phyloP scores from a whole-genome alignment of 768 basidiomycete species.

The Exidia glandulosa region DNA sequence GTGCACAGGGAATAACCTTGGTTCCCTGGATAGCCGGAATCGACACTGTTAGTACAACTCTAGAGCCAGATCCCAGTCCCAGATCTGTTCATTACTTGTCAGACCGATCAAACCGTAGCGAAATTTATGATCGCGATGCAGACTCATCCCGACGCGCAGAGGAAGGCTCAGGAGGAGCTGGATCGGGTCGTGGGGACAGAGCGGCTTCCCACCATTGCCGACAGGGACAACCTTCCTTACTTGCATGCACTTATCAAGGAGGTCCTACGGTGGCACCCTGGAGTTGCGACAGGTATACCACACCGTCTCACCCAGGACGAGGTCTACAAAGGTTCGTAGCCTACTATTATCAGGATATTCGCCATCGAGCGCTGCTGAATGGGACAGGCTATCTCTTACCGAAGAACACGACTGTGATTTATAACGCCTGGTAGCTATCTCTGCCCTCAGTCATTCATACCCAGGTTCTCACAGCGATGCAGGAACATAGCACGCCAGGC shows the following conservation, averaged over 20 bases:
- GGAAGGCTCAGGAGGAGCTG: constrained; percentile 26
- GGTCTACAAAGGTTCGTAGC: neutral
- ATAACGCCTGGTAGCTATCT: constrained; percentile 6
- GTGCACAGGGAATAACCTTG: too few relatives aligned
- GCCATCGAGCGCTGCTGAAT: neutral
- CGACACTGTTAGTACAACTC: neutral
- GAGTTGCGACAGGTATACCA: neutral
- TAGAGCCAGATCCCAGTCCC: neutral
- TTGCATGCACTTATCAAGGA: constrained; percentile 43
- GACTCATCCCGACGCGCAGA: constrained; percentile 24
- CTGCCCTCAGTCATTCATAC: neutral
- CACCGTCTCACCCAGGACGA: neutral
- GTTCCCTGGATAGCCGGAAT: neutral
- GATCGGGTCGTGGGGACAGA: constrained; percentile 23
- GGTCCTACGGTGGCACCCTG: constrained; percentile 21
- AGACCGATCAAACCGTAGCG: constrained; percentile 22
- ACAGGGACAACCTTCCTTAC: constrained; percentile 35
- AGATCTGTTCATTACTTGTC: neutral
- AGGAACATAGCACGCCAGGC: neutral
- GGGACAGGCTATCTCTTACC: constrained; percentile 2
- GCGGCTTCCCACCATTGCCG: constrained; percentile 24
- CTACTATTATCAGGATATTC: neutral
- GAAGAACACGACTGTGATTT: constrained; percentile 3
- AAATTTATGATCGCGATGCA: constrained; percentile 28
- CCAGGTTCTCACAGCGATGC: too few relatives aligned